Evolutionary conservation across 208 protist species (phyloP), one percentile per base, ranked within the genome.

Genomic region (Acanthamoeba royreba): DNA sequence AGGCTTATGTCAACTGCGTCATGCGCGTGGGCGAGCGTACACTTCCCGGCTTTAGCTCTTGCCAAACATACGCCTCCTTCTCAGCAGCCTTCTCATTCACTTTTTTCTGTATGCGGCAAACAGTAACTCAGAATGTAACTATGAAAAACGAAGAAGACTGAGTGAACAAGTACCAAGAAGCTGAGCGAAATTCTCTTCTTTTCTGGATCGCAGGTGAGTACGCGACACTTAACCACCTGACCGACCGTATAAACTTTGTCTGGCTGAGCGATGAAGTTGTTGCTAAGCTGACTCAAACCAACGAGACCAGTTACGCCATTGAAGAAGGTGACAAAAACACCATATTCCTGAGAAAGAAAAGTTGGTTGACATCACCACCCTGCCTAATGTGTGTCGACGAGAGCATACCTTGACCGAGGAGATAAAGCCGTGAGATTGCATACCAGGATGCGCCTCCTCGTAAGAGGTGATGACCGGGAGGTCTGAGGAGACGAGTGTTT

Each of bases 261-360:
- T 9, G 88, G 88, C 35, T 77, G 28, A 19, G 47, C 61, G 19
- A 83, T 28, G n/a, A 58, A 83, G 35, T 3, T 47, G 63, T 77
- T 93, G 69, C 63, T 93, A 25, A 93, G 28, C 47, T 93, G 91
- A 31, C 72, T 47, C 66, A 93, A 42, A 0, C 45, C 38, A 25
- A 72, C 61, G 22, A 87, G 40, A 22, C 91, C 91, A 15, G 63
- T 88, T 11, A 93, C 72, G 28, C 35, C 40, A 49, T 93, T 93
- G 69, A 69, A 93, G 53, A 93, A 93, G 7, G 49, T 87, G 35
- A 93, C 91, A 72, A 87, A 85, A 31, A 85, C 66, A 17, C 72
- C 63, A 86, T 87, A 87, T 13, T 93, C 74, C 46, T 87, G 55
- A 4, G 63, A 47, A 63, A n/a, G n/a, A 45, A 52, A 19, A 15